Evolutionary conservation across 208 protist species (phyloP), one percentile per base, ranked within the genome.

Genomic region (Trypanosoma melophagium): DNA sequence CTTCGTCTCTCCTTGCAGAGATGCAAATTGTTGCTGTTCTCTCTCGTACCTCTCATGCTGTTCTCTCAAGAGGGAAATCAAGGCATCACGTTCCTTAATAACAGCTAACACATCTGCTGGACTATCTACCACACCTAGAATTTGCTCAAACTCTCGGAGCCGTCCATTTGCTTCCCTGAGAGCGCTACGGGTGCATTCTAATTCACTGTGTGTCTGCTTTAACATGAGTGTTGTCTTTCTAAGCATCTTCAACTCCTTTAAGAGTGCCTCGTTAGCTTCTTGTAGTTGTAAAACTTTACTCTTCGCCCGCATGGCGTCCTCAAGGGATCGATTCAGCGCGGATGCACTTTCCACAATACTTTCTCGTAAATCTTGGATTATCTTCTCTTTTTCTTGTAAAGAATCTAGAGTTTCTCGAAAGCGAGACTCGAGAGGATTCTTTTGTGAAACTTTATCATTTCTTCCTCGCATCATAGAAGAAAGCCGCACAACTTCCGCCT

Each of bases 61-160:
- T 41, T 90, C 66, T 42, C 68, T 82, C 61, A 94, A 74, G 3
- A 88, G 42, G 59, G 60, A 67, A 10, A 85, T 57, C 14, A 94
- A 76, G 42, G 68, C 63, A 52, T 90, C 76, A 14, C 81, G 85
- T 61, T 91, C 83, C 28, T 71, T 66, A 3, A 83, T 47, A 24
- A 82, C 40, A n/a, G 69, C 60, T 14, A 67, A 60, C 41, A 84
- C 59, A 40, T 78, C 73, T 17, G 70, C 68, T 22, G 77, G 73
- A 12, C 78, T 77, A 51, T 60, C 42, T 14, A 69, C 31, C 1
- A 8, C 52, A 12, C 55, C 58, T 21, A 73, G 49, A 14, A 83
- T 19, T 28, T 79, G 72, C 56, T 74, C 67, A 49, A 79, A 83
- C 21, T 69, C 65, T 42, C 73, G 54, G 21, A 89, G 53, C 21